Conservation (phyloP, 2,329 filamentous ascomycete species). For the Exophiala sp. region DNA sequence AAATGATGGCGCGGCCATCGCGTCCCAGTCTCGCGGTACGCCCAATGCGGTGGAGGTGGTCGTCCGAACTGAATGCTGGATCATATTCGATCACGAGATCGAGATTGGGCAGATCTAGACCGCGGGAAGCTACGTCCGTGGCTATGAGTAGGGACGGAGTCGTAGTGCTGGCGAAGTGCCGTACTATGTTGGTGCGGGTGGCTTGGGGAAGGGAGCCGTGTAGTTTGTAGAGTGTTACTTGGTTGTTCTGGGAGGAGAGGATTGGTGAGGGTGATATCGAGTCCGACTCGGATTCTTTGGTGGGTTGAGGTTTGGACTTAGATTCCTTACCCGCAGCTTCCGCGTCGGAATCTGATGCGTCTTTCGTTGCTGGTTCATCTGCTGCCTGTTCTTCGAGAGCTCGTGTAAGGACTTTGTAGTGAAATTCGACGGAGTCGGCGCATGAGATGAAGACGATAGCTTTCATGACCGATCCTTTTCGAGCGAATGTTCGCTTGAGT, state of each 20-base stretch:
- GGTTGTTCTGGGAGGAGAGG: slow-evolving; percentile 72
- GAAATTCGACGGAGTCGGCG: slow-evolving; percentile 94
- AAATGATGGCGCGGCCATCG: slow-evolving; percentile 80
- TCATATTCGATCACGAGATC: slow-evolving; percentile 96
- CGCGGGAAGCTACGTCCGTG: slow-evolving; percentile 92
- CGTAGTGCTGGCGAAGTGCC: slow-evolving; percentile 69
- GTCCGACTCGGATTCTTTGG: slow-evolving; percentile 11
- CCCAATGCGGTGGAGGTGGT: slow-evolving; percentile 91
- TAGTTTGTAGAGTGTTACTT: slow-evolving; percentile 76
- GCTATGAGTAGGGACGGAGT: slow-evolving; percentile 81
- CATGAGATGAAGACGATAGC: slow-evolving; percentile 96
- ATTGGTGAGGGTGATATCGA: slow-evolving; percentile 68
- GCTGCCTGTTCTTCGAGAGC: slow-evolving; percentile 28
- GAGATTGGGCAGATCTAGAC: slow-evolving; percentile 90
- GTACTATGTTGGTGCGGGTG: slow-evolving; percentile 79
- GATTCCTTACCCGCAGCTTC: not conserved
- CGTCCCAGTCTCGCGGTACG: slow-evolving; percentile 91
- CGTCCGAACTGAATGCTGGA: slow-evolving; percentile 85
- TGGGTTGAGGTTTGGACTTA: slow-evolving; percentile 2
- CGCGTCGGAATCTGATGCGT: slow-evolving; percentile 23
- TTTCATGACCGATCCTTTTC: slow-evolving; percentile 91
- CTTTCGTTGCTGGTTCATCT: slow-evolving; percentile 27
- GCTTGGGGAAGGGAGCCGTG: slow-evolving; percentile 89
- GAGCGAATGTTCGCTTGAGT: slow-evolving; percentile 80
- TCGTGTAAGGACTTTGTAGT: slow-evolving; percentile 74